Conservation (phyloP, 306 rosid species). For the Cucumis melo region DNA sequence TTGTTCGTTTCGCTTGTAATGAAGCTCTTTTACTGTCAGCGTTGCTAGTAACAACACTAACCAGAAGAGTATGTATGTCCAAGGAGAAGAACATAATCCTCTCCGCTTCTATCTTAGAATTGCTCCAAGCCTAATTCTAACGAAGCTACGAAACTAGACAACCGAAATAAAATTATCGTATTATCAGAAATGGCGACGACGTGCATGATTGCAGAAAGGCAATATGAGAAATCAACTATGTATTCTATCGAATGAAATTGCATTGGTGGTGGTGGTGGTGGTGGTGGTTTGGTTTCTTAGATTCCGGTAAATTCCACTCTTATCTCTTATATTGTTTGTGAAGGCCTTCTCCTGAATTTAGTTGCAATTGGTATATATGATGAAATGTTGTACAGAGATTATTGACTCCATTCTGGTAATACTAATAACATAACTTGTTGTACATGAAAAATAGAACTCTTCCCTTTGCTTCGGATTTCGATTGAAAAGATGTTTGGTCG, state of each 20-base stretch:
- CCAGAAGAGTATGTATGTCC: neutral
- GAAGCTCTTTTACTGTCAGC: neutral
- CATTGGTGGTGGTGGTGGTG: neutral
- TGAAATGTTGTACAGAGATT: constrained; percentile 2
- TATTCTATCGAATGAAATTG: neutral
- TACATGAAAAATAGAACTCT: neutral
- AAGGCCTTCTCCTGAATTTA: neutral
- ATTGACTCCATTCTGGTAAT: neutral
- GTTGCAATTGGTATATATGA: neutral
- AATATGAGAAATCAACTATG: neutral
- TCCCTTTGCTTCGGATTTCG: too few relatives aligned
- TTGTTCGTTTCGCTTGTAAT: neutral
- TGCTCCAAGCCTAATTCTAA: constrained; percentile 21
- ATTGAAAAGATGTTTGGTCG: too few relatives aligned
- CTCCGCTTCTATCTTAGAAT: constrained; percentile 4
- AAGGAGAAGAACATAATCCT: constrained; percentile 12
- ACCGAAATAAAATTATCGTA: constrained; percentile 12
- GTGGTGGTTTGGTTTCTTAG: neutral
- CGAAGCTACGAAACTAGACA: neutral
- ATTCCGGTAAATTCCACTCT: neutral
- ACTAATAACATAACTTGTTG: neutral
- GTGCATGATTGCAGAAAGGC: neutral
- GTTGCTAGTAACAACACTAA: neutral
- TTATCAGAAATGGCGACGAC: constrained; percentile 1
- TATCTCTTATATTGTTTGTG: neutral